A percentile compares a stretch with the other conserved stretches of the same genome.
Evolutionary conservation across 2,329 filamentous ascomycete species (phyloP).

Genomic region (Claviceps africana): DNA sequence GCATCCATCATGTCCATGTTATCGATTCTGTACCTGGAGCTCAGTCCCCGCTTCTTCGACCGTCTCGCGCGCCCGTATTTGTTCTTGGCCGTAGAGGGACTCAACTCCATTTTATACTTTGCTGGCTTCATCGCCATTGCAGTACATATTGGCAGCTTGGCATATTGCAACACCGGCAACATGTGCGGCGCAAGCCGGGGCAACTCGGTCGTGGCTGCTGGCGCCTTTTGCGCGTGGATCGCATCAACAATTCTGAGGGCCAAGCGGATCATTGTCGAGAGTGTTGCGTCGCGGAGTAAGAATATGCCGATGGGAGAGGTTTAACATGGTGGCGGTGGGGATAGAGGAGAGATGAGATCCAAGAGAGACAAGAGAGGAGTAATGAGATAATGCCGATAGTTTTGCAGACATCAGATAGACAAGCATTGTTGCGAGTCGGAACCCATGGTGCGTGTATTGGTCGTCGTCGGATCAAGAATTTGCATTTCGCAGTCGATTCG

Average conservation of each 20-base stretch:
- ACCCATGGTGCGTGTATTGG: background rate
- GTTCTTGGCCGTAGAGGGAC: constrained; percentile 32
- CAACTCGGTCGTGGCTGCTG: constrained; percentile 38
- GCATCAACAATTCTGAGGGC: constrained; percentile 31
- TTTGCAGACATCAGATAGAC: background rate
- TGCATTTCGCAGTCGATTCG: background rate
- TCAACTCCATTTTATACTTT: constrained; percentile 44
- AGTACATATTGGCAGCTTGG: constrained; percentile 39
- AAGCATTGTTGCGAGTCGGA: background rate
- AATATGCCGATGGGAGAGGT: constrained; percentile 25
- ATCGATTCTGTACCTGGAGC: constrained; percentile 39
- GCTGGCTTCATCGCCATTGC: constrained; percentile 44
- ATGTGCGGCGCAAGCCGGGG: constrained; percentile 43
- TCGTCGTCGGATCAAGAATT: background rate
- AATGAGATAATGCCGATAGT: background rate
- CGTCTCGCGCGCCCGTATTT: constrained; percentile 33
- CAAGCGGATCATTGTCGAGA: constrained; percentile 33
- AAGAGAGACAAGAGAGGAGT: no score
- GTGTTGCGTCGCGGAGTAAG: constrained; percentile 18
- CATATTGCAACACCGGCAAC: constrained; percentile 38
- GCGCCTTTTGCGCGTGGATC: constrained; percentile 40
- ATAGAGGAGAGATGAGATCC: no score
- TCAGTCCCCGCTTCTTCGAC: constrained; percentile 31
- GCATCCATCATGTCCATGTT: constrained; percentile 38
- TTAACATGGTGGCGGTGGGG: constrained; percentile 4